phyloP scores from a whole-genome alignment of 169 alveolate species.

The Plasmodium blacklocki region DNA sequence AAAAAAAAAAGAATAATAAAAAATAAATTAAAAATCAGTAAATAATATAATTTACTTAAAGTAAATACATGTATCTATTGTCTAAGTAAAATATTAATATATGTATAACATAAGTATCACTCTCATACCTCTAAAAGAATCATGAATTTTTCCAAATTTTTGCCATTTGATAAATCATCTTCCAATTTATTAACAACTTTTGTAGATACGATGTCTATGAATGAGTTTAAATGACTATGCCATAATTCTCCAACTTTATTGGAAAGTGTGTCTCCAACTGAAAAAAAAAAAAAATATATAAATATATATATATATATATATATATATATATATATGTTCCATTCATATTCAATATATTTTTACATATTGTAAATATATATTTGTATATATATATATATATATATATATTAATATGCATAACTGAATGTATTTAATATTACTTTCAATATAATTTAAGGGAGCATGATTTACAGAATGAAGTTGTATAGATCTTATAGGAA shows the following conservation, averaged over 20 bases:
- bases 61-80: too few relatives aligned
- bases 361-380: background rate
- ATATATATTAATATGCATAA: background rate
- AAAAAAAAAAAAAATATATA: slow-evolving; percentile 16
- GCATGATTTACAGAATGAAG: slow-evolving; percentile 11
- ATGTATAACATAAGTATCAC: background rate
- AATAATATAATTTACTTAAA: background rate
- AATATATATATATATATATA: background rate
- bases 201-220: slow-evolving; percentile 56
- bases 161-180: slow-evolving; percentile 30
- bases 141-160: slow-evolving; percentile 24
- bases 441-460: slow-evolving; percentile 45
- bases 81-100: too few relatives aligned
- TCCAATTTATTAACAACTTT: slow-evolving; percentile 67
- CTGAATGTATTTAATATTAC: slow-evolving; percentile 6
- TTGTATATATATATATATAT: background rate
- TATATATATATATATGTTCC: too few relatives aligned
- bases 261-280: slow-evolving; percentile 57
- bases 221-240: slow-evolving; percentile 63
- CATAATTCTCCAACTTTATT: slow-evolving; percentile 39
- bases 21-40: background rate
- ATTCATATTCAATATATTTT: background rate
- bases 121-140: slow-evolving; percentile 38
- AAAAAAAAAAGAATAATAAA: slow-evolving; percentile 3
- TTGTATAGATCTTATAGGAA: slow-evolving; percentile 46